Evolutionary conservation across 2,329 filamentous ascomycete genomes (phyloP).

Genomic region (Aspergillus piperis): DNA sequence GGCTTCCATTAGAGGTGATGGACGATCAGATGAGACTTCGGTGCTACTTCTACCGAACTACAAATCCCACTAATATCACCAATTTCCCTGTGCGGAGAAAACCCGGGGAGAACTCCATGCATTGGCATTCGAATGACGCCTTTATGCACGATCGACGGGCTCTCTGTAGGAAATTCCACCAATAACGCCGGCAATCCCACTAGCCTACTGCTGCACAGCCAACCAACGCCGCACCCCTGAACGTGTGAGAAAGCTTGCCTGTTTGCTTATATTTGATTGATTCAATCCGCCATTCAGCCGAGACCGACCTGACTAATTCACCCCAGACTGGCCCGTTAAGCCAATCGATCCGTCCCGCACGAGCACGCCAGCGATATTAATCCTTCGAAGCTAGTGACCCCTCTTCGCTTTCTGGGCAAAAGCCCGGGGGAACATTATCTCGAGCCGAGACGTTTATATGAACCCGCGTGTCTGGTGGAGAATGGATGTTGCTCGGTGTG

Average conservation of each 20-base stretch:
- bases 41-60: not conserved
- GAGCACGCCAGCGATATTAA: constrained; percentile 8
- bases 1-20: not conserved
- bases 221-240: not conserved
- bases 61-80: not conserved
- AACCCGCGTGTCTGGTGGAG: not conserved
- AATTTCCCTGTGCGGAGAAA: constrained; percentile 1
- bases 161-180: constrained; percentile 15
- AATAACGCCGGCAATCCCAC: constrained; percentile 12
- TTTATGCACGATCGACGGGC: constrained; percentile 2
- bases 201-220: not conserved
- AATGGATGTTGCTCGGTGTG: not conserved
- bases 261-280: not conserved
- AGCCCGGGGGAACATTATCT: constrained; percentile 7
- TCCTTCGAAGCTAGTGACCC: constrained; percentile 6
- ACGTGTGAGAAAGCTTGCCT: constrained; percentile 1
- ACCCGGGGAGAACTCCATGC: not conserved
- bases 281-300: not conserved
- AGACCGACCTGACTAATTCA: not conserved
- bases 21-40: not conserved
- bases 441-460: not conserved
- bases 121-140: not conserved
- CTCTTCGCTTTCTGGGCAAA: constrained; percentile 11
- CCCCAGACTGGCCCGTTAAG: not conserved
- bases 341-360: not conserved